Conservation (phyloP, 306 rosid genomes). For the Canavalia gladiata region DNA sequence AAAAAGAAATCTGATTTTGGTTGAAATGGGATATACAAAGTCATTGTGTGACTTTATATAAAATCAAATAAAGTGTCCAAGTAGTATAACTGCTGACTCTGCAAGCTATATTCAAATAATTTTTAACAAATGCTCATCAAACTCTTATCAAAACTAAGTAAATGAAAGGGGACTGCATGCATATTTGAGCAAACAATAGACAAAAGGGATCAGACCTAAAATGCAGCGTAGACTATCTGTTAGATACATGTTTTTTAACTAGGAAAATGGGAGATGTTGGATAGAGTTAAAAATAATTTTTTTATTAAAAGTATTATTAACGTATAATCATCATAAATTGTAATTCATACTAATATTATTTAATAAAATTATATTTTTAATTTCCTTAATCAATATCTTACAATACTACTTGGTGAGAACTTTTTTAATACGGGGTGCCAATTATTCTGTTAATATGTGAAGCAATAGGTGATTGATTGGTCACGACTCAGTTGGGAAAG, state of each 20-base stretch:
- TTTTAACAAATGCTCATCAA: background rate
- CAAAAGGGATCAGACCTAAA: background rate
- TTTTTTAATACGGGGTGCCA: background rate
- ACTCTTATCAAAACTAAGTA: background rate
- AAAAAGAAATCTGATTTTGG: background rate
- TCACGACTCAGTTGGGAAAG: background rate
- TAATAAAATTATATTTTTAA: no score
- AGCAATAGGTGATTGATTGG: background rate
- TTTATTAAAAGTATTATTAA: no score
- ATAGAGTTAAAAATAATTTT: no score
- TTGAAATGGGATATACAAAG: background rate
- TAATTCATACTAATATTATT: no score
- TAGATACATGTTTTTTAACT: background rate
- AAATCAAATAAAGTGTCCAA: background rate
- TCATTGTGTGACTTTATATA: background rate
- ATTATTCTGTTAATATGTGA: background rate
- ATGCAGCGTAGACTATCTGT: background rate
- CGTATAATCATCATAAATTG: no score
- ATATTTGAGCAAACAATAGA: constrained; percentile 7
- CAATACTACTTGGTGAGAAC: no score
- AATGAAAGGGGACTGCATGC: background rate
- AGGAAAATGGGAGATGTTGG: no score
- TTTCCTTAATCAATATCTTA: no score
- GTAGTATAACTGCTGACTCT: background rate
- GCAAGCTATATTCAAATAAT: background rate